These are phyloP conservation scores for Leucosporidium yakuticum DNA, from an alignment of 768 basidiomycete species.

Conservation along the genomic window DNA sequence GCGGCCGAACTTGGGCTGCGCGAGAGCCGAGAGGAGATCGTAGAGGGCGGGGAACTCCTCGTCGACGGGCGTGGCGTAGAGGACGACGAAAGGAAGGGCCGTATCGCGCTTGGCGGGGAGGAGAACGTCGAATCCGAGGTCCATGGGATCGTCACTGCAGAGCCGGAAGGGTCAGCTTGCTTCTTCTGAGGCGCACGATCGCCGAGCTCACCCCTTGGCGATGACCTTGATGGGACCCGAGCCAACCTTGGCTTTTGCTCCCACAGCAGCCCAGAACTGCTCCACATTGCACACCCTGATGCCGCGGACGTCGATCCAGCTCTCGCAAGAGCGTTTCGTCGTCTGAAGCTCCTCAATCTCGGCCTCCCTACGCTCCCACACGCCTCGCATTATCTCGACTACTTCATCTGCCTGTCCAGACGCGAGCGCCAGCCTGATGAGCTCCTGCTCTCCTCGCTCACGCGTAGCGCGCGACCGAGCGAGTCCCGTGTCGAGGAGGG, in stretches of 20 bases:
- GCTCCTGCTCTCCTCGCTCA: background rate
- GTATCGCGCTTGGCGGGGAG: slow-evolving; percentile 4
- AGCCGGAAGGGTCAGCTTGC: background rate
- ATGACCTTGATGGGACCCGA: slow-evolving; percentile 8
- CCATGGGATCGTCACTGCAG: background rate
- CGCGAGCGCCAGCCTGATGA: no score
- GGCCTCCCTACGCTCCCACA: no score
- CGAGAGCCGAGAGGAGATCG: slow-evolving; percentile 15
- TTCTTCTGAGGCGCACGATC: no score
- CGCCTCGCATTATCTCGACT: no score
- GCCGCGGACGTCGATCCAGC: no score
- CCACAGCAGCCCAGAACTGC: no score
- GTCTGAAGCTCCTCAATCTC: no score
- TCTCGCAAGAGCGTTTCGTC: no score
- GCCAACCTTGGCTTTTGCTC: no score
- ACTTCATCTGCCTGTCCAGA: no score
- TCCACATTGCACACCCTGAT: no score
- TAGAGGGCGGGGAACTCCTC: slow-evolving; percentile 16
- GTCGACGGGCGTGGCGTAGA: slow-evolving; percentile 20
- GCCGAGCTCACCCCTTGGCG: slow-evolving; percentile 11
- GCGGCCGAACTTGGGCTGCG: background rate
- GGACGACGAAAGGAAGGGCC: slow-evolving; percentile 22
- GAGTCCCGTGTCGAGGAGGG: slow-evolving; percentile 14
- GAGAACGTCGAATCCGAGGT: slow-evolving; percentile 12
- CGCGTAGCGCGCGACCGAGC: background rate